Percentiles rank a stretch among this genome's conserved stretches.
These are phyloP conservation scores for Begonia loranthoides DNA, from an alignment of 306 rosid genomes.

Conservation along the genomic window DNA sequence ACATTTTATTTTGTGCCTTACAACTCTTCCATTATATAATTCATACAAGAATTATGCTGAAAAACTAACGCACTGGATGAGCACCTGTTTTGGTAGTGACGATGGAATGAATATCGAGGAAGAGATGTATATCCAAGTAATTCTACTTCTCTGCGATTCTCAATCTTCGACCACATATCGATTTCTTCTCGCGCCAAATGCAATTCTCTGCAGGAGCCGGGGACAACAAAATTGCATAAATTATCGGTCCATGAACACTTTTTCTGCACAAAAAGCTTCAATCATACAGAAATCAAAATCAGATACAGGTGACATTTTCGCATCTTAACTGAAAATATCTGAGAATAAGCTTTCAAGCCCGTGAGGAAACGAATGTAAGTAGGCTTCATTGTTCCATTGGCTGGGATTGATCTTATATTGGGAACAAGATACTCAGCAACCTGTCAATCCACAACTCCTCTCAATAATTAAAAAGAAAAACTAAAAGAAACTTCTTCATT, in stretches of 20 bases:
- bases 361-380: constrained; percentile 84
- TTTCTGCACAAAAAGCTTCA: too few relatives aligned
- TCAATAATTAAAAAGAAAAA: constrained; percentile 4
- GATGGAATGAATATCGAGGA: too few relatives aligned
- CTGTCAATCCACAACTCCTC: constrained; percentile 27
- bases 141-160: constrained; percentile 3
- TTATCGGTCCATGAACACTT: neutral
- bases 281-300: constrained; percentile 3
- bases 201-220: constrained; percentile 49
- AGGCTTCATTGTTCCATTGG: constrained; percentile 61
- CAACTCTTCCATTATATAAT: too few relatives aligned
- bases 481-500: too few relatives aligned
- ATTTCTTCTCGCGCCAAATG: constrained; percentile 96
- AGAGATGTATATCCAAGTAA: too few relatives aligned
- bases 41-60: too few relatives aligned
- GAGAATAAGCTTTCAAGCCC: constrained; percentile 83
- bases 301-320: too few relatives aligned
- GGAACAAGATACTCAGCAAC: constrained; percentile 86
- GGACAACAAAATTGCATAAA: constrained; percentile 5
- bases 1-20: too few relatives aligned
- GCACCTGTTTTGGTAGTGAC: neutral
- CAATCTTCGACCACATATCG: constrained; percentile 64
- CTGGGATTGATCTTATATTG: constrained; percentile 50
- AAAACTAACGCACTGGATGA: constrained; percentile 3
- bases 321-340: constrained; percentile 81